Evolutionary conservation across 148 eudicot species (phyloP).

Genomic region (Amaranthus palmeri): DNA sequence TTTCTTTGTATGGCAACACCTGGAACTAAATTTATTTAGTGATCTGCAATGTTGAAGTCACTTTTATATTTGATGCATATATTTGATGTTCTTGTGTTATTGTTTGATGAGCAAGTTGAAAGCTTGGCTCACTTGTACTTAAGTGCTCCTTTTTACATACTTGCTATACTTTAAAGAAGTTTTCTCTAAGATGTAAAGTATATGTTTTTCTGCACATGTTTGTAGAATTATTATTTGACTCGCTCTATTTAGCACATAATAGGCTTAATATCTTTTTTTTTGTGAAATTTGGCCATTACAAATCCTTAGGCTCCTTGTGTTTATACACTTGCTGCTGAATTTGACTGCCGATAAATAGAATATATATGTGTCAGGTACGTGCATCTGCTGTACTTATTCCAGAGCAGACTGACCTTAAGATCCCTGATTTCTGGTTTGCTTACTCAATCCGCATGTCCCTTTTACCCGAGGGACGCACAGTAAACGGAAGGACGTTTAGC

Average conservation of each 20-base stretch:
- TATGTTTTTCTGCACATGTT: background rate
- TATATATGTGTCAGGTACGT: conserved; percentile 55
- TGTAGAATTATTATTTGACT: background rate
- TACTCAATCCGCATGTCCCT: conserved; percentile 90
- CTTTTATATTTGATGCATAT: background rate
- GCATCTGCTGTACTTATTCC: conserved; percentile 85
- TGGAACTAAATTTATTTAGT: background rate
- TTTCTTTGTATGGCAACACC: background rate
- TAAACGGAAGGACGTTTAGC: conserved; percentile 42
- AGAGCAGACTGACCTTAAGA: conserved; percentile 46
- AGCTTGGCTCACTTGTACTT: background rate
- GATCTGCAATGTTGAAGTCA: background rate
- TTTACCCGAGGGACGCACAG: conserved; percentile 63
- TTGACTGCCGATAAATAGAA: conserved; percentile 4
- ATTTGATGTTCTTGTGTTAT: background rate
- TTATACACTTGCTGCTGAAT: conserved; percentile 1
- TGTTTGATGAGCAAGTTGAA: background rate
- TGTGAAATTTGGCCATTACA: background rate
- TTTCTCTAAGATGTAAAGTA: background rate
- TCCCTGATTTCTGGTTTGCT: conserved; percentile 38
- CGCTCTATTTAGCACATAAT: background rate
- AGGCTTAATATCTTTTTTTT: no score
- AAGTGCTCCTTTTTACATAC: background rate
- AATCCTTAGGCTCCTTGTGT: background rate
- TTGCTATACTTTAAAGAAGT: background rate